phyloP scores from a whole-genome alignment of 345 rosid genomes.

The Arabidopsis thaliana region TAIR10.1 NC_003070.9:2344001-2344500 shows the following conservation, averaged over 20 bases:
- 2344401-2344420: not conserved
- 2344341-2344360: slow-evolving; percentile 27
- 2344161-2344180: slow-evolving; percentile 25
- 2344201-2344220: not conserved
- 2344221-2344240: slow-evolving; percentile 4
- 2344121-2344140: slow-evolving; percentile 43
- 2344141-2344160: slow-evolving; percentile 24
- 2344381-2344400: too few relatives aligned
- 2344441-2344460: not conserved
- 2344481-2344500: slow-evolving; percentile 4
- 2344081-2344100: slow-evolving; percentile 51
- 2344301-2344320: slow-evolving; percentile 29
- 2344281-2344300: slow-evolving; percentile 29
- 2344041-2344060: slow-evolving; percentile 1
- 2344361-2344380: not conserved
- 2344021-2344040: not conserved
- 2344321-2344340: slow-evolving; percentile 25
- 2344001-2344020: not conserved
- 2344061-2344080: slow-evolving; percentile 63
- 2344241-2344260: not conserved
- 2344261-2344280: slow-evolving; percentile 19
- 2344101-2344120: slow-evolving; percentile 37
- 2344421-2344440: not conserved
- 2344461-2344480: not conserved
- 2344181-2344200: slow-evolving; percentile 45